Base-by-base conservation (phyloP, 2,329 filamentous ascomycete species). In the Phyllosticta citribraziliensis region DNA sequence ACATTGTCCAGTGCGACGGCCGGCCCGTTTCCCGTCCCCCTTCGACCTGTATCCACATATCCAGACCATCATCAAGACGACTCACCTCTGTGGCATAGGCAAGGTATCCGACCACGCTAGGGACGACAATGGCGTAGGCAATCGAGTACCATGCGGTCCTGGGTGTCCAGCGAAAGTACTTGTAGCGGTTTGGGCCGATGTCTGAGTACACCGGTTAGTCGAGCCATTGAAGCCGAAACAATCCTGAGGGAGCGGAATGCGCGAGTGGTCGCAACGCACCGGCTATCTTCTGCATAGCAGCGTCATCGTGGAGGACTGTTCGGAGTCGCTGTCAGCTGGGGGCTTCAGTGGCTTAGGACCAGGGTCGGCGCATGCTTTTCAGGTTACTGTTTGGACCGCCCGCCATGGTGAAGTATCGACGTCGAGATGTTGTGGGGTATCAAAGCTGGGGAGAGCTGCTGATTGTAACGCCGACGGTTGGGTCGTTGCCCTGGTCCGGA, bases 131-230 rank as follows among this genome's bases (percentile, higher is more conserved):
- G 62, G 88, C 82, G 75, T 93, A 97, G 65, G 87, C 80, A 72
- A 97, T 84, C 4, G 87, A 86, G 70, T 97, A 76, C 78, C 84
- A 85, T 30, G 90, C 91, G 54, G 91, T 96, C 70, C 88, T 83
- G 58, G 85, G 83, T 40, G 88, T 97, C 90, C 91, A 97, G 75
- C 91, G 84, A 84, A 97, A 99, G 84, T 90, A 96, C 78, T 91
- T 91, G 84, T 92, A 88, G 67, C 94, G 88, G 80, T 89, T 91
- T 70, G 83, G 80, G 70, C 83, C 84, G 85, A 97, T 89, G 74
- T 88, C 92, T 96, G 70, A 68, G 24, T 20, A 59, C 66, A 52
- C 12, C 17, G 14, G 40, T 47, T 47, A 47, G 40, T 47, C 40
- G 40, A 47, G n/a, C 40, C 14, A 47, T 47, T 47, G 40, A 17